Percentiles rank a stretch among this genome's conserved stretches.
Conservation (phyloP, 2,329 filamentous ascomycete genomes). For the Nigrograna mackinnonii region DNA sequence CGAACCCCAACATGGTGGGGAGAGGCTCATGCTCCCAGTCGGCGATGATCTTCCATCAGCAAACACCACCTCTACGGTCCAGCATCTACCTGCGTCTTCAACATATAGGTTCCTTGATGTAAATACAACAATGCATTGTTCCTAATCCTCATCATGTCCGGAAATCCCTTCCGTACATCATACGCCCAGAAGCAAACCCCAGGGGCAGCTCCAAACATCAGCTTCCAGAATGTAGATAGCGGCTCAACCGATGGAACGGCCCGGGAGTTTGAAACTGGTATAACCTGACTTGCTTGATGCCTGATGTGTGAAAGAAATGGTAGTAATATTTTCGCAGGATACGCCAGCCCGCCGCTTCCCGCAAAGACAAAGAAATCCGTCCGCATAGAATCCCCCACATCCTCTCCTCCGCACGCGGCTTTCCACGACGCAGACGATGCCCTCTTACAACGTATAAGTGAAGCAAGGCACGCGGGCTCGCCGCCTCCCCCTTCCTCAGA, state of each 20-base stretch:
- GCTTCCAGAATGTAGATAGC: conserved; percentile 28
- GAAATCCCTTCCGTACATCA: conserved; percentile 44
- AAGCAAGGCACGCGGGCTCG: too few relatives aligned
- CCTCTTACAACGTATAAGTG: conserved; percentile 17
- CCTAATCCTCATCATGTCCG: conserved; percentile 40
- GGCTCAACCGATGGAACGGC: conserved; percentile 21
- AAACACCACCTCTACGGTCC: conserved; percentile 11
- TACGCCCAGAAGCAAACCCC: conserved; percentile 25
- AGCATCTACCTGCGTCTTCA: conserved; percentile 3
- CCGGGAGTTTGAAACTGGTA: conserved; percentile 33
- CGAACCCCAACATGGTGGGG: too few relatives aligned
- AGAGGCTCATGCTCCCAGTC: too few relatives aligned
- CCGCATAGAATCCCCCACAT: conserved; percentile 52
- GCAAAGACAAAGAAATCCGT: conserved; percentile 62
- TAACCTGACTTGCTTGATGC: conserved; percentile 22
- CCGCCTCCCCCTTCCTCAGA: too few relatives aligned
- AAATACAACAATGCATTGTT: conserved; percentile 45
- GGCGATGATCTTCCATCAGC: conserved; percentile 9
- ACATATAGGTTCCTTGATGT: conserved; percentile 29
- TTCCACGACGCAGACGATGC: conserved; percentile 23
- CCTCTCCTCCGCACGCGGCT: conserved; percentile 38
- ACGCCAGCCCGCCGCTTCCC: conserved; percentile 20
- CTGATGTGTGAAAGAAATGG: conserved; percentile 20
- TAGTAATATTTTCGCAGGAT: conserved; percentile 40
- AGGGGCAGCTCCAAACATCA: conserved; percentile 24